Percentiles rank a stretch among this genome's conserved stretches.
phyloP scores from a whole-genome alignment of 257 asterid species.

The Nicotiana attenuata region DNA sequence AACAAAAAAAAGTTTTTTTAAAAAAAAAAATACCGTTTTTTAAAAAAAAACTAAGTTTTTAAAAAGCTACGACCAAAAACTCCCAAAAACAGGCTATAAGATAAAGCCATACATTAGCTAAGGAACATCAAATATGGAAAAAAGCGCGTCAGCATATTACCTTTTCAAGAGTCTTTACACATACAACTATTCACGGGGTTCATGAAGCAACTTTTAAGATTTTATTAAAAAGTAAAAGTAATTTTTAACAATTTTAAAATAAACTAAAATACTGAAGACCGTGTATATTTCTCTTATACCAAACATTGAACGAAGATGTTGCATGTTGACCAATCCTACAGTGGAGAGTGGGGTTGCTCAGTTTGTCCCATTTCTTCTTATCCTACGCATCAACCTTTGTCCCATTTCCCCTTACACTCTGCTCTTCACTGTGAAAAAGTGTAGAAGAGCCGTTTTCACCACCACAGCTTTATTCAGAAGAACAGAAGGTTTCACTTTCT shows the following conservation, averaged over 20 bases:
- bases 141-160: too few species aligned
- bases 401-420: constrained; percentile 9
- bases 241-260: neutral
- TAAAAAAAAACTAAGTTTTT: too few species aligned
- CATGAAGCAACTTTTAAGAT: neutral
- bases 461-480: constrained; percentile 22
- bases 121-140: too few species aligned
- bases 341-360: constrained; percentile 13
- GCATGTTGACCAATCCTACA: constrained; percentile 16
- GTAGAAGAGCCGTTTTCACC: constrained; percentile 60
- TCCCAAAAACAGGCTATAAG: too few species aligned
- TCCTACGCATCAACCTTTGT: constrained; percentile 26
- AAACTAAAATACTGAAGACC: neutral
- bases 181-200: neutral
- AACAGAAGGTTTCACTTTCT: constrained; percentile 20
- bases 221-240: neutral
- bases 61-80: too few species aligned
- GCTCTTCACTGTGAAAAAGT: constrained; percentile 21
- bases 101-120: too few species aligned
- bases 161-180: neutral
- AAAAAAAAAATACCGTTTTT: too few species aligned
- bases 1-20: too few species aligned
- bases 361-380: constrained; percentile 25
- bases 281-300: neutral
- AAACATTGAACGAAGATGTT: constrained; percentile 9